Percentiles rank a stretch among this genome's conserved stretches.
Conservation (phyloP, 169 alveolate genomes). For the Theileria annulata region DNA sequence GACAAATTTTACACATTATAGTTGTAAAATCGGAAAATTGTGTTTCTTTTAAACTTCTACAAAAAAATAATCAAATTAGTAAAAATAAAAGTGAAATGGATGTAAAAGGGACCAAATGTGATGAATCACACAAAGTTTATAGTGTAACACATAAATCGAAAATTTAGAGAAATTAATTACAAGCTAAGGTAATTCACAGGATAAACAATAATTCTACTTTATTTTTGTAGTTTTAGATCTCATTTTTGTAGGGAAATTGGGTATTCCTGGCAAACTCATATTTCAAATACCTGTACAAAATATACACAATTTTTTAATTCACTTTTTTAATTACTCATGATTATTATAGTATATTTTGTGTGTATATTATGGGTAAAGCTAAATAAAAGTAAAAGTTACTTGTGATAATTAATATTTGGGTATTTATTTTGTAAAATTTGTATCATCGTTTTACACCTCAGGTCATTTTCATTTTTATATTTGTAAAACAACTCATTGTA, state of each 20-base stretch:
- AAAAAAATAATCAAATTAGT: neutral
- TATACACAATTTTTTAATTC: neutral
- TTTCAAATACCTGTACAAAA: neutral
- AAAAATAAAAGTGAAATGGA: neutral
- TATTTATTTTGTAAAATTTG: slow-evolving; percentile 69
- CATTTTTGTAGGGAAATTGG: neutral
- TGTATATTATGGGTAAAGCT: neutral
- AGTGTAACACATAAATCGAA: neutral
- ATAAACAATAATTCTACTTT: neutral
- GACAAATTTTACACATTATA: neutral
- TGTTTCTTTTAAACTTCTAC: neutral
- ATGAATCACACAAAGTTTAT: neutral
- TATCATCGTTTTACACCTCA: slow-evolving; percentile 80
- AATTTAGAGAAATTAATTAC: neutral
- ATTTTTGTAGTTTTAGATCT: neutral
- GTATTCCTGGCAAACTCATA: neutral
- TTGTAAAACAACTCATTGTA: slow-evolving; percentile 79
- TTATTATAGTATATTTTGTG: neutral
- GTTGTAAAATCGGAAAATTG: neutral
- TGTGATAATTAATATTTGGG: slow-evolving; percentile 71
- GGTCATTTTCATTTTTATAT: slow-evolving; percentile 65
- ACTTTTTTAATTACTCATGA: too few relatives aligned
- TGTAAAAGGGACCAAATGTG: neutral
- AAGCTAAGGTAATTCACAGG: neutral
- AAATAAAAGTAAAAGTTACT: slow-evolving; percentile 28